Percentiles rank a stretch among this genome's conserved stretches.
phyloP scores from a whole-genome alignment of 495 filamentous ascomycete genomes.

The Penicillium antarcticum region DNA sequence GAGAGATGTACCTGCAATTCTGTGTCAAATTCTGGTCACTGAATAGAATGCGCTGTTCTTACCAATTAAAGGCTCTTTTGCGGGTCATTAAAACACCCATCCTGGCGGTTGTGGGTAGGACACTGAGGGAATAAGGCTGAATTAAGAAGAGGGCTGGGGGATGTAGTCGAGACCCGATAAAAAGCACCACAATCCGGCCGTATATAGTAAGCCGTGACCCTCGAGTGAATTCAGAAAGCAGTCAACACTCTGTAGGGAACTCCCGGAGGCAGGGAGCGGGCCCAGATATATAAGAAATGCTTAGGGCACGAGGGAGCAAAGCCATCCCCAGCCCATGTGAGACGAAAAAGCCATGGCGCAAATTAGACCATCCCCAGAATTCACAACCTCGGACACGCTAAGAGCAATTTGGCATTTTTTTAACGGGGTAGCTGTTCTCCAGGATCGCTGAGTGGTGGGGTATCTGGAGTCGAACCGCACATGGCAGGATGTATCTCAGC shows the following conservation, averaged over 20 bases:
- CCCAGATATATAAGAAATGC: slow-evolving; percentile 19
- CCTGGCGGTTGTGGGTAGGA: neutral
- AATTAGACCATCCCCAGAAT: slow-evolving; percentile 11
- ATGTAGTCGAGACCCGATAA: neutral
- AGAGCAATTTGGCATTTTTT: slow-evolving; percentile 17
- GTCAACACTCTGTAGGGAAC: neutral
- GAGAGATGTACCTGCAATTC: slow-evolving; percentile 52
- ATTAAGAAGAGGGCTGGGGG: neutral
- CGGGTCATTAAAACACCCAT: slow-evolving; percentile 21
- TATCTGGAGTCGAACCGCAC: slow-evolving; percentile 13
- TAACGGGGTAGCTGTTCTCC: slow-evolving; percentile 11
- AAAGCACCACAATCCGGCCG: neutral
- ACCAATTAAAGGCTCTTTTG: slow-evolving; percentile 42
- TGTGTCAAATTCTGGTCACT: neutral
- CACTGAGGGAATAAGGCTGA: neutral
- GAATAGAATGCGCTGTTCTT: neutral
- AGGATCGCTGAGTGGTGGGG: slow-evolving; percentile 34
- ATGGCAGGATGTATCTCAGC: slow-evolving; percentile 1
- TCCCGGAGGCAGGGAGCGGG: slow-evolving; percentile 3
- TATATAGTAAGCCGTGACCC: neutral
- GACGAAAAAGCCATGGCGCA: slow-evolving; percentile 10
- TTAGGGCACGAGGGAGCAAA: neutral
- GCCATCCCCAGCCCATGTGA: slow-evolving; percentile 9
- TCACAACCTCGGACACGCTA: slow-evolving; percentile 18
- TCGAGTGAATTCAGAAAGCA: neutral